phyloP scores from a whole-genome alignment of 495 filamentous ascomycete species.

The Parathielavia hyrcaniae region DNA sequence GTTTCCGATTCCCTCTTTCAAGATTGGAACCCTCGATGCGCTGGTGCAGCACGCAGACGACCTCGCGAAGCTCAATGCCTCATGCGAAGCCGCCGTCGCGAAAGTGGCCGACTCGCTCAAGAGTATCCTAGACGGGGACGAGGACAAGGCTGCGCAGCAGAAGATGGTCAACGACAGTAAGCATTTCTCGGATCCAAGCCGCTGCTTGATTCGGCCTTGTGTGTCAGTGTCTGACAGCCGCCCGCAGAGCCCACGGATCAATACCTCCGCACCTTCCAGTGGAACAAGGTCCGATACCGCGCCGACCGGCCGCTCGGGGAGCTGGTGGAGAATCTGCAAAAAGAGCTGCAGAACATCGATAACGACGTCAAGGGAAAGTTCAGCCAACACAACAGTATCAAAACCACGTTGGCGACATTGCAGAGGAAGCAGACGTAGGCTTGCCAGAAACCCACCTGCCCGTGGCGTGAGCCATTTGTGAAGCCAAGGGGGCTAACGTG shows the following conservation, averaged over 20 bases:
- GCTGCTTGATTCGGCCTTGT: constrained; percentile 2
- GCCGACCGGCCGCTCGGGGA: constrained; percentile 83
- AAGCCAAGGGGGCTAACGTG: constrained; percentile 4
- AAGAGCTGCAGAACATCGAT: constrained; percentile 82
- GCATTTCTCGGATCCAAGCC: constrained; percentile 22
- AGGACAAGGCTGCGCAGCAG: constrained; percentile 73
- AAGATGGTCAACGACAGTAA: constrained; percentile 95
- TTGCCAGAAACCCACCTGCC: not conserved
- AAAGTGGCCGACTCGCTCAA: constrained; percentile 85
- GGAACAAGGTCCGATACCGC: constrained; percentile 96
- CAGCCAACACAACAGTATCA: constrained; percentile 83
- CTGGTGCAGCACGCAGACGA: constrained; percentile 97
- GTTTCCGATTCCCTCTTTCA: constrained; percentile 87
- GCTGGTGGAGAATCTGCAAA: constrained; percentile 76
- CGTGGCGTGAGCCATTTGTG: not conserved
- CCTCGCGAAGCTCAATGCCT: constrained; percentile 73
- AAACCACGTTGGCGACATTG: constrained; percentile 68
- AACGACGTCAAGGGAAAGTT: constrained; percentile 92
- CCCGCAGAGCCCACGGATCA: constrained; percentile 79
- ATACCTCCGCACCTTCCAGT: constrained; percentile 80
- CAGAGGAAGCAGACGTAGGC: constrained; percentile 71
- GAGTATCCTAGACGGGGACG: constrained; percentile 72
- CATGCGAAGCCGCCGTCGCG: constrained; percentile 73
- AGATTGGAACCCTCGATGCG: constrained; percentile 92
- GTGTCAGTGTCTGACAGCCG: constrained; percentile 9